Conservation (phyloP, 83 land plant species). For the Diphasiastrum complanatum region DNA sequence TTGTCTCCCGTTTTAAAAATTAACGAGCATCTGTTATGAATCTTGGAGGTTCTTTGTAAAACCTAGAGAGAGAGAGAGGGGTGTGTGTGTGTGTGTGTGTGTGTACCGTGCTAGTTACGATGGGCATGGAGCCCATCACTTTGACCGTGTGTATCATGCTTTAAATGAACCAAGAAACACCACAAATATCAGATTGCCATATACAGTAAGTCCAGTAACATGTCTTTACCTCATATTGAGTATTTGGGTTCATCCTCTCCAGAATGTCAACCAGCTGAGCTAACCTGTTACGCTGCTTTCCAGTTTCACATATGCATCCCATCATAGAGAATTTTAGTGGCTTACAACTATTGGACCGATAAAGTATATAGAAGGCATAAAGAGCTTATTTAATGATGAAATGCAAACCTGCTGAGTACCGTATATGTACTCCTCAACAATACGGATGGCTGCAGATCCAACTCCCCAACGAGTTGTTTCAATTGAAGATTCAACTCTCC, state of each 20-base stretch:
- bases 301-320: background rate
- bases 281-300: conserved; percentile 53
- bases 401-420: conserved; percentile 53
- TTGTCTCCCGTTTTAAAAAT: no score
- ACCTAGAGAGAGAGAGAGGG: no score
- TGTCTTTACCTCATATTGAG: conserved; percentile 45
- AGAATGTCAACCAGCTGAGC: conserved; percentile 71
- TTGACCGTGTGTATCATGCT: no score
- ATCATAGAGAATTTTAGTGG: background rate
- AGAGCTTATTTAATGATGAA: background rate
- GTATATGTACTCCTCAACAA: conserved; percentile 87
- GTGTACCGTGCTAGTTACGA: no score
- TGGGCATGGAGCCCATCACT: no score
- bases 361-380: background rate
- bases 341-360: background rate
- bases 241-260: conserved; percentile 74
- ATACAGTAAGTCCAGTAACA: no score
- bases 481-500: conserved; percentile 68
- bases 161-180: no score
- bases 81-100: no score
- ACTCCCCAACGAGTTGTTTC: conserved; percentile 77
- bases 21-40: no score
- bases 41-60: no score
- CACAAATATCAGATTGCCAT: no score
- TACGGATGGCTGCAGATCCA: conserved; percentile 84